These are phyloP conservation scores for Stagonosporopsis chrysanthemi DNA, from an alignment of 2,329 filamentous ascomycete species.

Conservation along the genomic window DNA sequence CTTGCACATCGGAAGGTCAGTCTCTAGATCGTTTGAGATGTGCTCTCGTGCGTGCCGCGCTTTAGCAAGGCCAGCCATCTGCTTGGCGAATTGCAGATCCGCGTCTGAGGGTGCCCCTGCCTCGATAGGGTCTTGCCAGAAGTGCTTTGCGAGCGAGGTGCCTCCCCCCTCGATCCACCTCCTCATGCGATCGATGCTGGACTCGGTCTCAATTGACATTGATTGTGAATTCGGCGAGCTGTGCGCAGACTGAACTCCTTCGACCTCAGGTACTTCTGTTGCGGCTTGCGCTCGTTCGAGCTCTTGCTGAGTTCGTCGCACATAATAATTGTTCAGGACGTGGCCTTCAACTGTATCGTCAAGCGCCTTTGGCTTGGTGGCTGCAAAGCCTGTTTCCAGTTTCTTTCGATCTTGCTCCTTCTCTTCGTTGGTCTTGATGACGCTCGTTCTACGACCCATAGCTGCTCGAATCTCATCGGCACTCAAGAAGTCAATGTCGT, in stretches of 20 bases:
- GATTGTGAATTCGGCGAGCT: not conserved
- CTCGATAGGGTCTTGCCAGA: conserved; percentile 45
- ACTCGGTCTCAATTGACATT: conserved; percentile 25
- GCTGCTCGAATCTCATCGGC: conserved; percentile 53
- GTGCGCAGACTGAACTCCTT: not conserved
- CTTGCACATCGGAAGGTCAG: conserved; percentile 37
- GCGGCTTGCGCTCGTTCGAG: conserved; percentile 21
- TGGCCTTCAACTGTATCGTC: conserved; percentile 36
- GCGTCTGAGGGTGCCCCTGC: conserved; percentile 33
- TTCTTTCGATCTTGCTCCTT: conserved; percentile 27
- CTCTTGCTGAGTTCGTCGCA: conserved; percentile 38
- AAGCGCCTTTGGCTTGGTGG: conserved; percentile 22
- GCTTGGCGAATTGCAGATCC: conserved; percentile 30
- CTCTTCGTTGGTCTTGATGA: conserved; percentile 20
- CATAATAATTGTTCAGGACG: conserved; percentile 38
- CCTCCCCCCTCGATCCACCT: conserved; percentile 40
- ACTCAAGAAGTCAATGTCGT: conserved; percentile 53
- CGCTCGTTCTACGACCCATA: conserved; percentile 44
- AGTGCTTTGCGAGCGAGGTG: conserved; percentile 34
- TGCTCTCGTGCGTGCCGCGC: conserved; percentile 32
- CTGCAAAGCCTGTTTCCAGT: conserved; percentile 40
- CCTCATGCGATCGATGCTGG: conserved; percentile 39
- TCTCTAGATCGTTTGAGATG: conserved; percentile 35
- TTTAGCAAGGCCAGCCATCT: conserved; percentile 29
- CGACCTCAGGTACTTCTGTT: not conserved